phyloP scores from a whole-genome alignment of 768 basidiomycete species.

The Auricularia heimuer region DNA sequence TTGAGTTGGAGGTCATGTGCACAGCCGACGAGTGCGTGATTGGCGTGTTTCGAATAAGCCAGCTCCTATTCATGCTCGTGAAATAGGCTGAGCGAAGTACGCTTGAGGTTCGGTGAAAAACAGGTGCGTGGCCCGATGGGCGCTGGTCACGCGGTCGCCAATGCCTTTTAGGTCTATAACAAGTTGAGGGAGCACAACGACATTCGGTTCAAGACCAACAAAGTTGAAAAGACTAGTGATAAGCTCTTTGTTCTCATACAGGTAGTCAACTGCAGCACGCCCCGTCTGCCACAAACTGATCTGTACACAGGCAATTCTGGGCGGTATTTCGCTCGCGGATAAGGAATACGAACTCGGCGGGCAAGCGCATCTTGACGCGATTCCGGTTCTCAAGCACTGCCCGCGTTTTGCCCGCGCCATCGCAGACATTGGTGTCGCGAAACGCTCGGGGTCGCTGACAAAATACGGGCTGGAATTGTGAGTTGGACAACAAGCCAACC shows the following conservation, averaged over 20 bases:
- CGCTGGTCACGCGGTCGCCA: neutral
- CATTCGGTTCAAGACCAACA: constrained; percentile 68
- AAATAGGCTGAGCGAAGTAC: constrained; percentile 53
- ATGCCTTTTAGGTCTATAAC: constrained; percentile 40
- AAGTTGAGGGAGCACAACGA: constrained; percentile 62
- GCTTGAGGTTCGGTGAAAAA: constrained; percentile 69
- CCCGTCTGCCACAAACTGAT: too few relatives aligned
- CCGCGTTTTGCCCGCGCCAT: constrained; percentile 67
- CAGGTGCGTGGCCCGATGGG: constrained; percentile 28
- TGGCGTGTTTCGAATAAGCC: too few relatives aligned
- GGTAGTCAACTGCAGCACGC: constrained; percentile 24
- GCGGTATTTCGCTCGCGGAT: constrained; percentile 56
- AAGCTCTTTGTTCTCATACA: constrained; percentile 79
- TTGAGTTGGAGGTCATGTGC: constrained; percentile 52
- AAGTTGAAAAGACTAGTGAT: constrained; percentile 58
- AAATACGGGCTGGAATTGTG: constrained; percentile 71
- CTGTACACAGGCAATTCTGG: constrained; percentile 52
- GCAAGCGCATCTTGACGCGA: constrained; percentile 61
- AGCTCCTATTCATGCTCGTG: neutral
- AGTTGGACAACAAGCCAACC: constrained; percentile 14
- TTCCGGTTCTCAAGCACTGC: constrained; percentile 65
- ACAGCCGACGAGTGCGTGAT: constrained; percentile 52
- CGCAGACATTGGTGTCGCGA: constrained; percentile 64
- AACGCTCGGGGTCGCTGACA: constrained; percentile 53
- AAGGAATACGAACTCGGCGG: constrained; percentile 57